Base-by-base conservation (phyloP, 1,284 basidiomycete species). In the Heliocybe sulcata region DNA sequence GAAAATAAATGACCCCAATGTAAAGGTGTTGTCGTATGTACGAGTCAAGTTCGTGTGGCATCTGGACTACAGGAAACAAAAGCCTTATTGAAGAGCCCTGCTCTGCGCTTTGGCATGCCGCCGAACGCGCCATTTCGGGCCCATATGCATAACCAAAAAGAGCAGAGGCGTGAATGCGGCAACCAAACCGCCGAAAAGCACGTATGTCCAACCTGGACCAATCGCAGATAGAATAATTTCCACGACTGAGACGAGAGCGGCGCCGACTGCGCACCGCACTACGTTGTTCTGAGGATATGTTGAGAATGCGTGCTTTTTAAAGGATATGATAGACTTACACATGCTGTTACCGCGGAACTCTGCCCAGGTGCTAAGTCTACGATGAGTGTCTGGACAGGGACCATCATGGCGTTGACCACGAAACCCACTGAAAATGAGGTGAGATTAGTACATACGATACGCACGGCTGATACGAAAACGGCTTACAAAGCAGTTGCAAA, bases 341-440 rank as follows among this genome's bases (percentile, higher is more conserved):
- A 83, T 52, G 84, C 86, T 0, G 83, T 85, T 2, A 86, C 75
- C 1, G 83, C 79, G 1, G 86, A 82, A 4, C 81, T 76, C 53
- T 82, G 79, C 0, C 64, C 59, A 0, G 85, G 85, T 10, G 78
- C 73, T 27, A 85, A 69, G 63, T 89, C 87, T 23, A 88, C 70
- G 47, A 87, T 72, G 20, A 87, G 69, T 0, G 85, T 87, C 60
- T 79, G 76, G 1, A 70, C 65, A 2, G 67, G 66, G 60, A 77
- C 83, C 74, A 82, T n/a, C n/a, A n/a, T 72, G 8, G 77, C 56
- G 2, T 71, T 60, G 0, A 72, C 64, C 9, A 65, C 59, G 1
- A 72, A 61, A 3, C 82, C 83, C 53, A 85, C 85, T 87, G 58
- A n/a, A n/a, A n/a, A n/a, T n/a, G n/a, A n/a, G n/a, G n/a, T n/a